phyloP scores from a whole-genome alignment of 2,329 filamentous ascomycete genomes.

The Thermoascus crustaceus region DNA sequence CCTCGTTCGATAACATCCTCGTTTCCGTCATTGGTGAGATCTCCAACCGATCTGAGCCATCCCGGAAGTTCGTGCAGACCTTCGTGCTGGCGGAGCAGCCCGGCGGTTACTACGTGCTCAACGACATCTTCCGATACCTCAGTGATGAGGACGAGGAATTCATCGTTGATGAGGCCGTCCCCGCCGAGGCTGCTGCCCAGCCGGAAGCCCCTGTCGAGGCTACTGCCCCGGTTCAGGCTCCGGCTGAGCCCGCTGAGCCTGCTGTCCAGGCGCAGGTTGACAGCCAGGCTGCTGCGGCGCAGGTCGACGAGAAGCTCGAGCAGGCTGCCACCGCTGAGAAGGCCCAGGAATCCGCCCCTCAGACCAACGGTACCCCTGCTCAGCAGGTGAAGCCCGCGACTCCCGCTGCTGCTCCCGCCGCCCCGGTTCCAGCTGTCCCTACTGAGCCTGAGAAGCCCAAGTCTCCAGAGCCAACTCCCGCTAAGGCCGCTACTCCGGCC shows the following conservation, averaged over 20 bases:
- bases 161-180: conserved; percentile 33
- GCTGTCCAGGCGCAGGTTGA: conserved; percentile 29
- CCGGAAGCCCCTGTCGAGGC: conserved; percentile 35
- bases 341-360: conserved; percentile 20
- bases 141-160: conserved; percentile 64
- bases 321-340: conserved; percentile 42
- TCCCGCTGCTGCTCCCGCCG: conserved; percentile 20
- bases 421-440: conserved; percentile 26
- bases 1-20: conserved; percentile 85
- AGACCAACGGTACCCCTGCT: conserved; percentile 26
- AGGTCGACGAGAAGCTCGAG: conserved; percentile 70
- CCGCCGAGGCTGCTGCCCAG: conserved; percentile 20
- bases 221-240: conserved; percentile 28
- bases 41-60: conserved; percentile 83
- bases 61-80: conserved; percentile 95
- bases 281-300: conserved; percentile 39
- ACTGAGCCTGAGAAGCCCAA: conserved; percentile 35
- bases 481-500: conserved; percentile 31
- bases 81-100: conserved; percentile 95
- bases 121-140: conserved; percentile 95
- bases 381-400: conserved; percentile 14
- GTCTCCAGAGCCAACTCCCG: conserved; percentile 46
- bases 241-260: conserved; percentile 40
- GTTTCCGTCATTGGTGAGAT: conserved; percentile 98
- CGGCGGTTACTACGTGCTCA: conserved; percentile 95